Evolutionary conservation across 1,284 basidiomycete species (phyloP), one percentile per base, ranked within the genome.

Genomic region (Mycosarcoma maydis): DNA sequence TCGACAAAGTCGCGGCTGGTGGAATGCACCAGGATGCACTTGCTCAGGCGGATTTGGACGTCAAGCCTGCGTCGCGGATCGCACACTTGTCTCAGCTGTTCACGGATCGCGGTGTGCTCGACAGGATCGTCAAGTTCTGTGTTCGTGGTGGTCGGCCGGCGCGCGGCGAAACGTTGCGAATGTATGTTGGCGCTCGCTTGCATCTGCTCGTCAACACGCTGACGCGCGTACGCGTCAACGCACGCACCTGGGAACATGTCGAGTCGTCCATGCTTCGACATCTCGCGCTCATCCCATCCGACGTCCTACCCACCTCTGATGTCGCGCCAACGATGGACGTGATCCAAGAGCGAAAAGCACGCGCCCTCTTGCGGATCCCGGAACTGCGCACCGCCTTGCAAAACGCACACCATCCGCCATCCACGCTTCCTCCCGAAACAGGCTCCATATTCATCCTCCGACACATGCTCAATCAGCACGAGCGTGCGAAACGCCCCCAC

Each of bases 391-490:
- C 20, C 41, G 29, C 39, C 23, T 2, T 30, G 26, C 36, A 20
- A 20, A 19, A 37, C 6, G 14, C 36, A 2, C n/a, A n/a, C n/a
- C 3, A 13, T 34, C 32, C 32, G 16, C n/a, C 29, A 30, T 3
- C 29, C 14, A 43, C 27, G 29, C 14, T 19, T 16, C n/a, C 34
- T 2, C 33, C n/a, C 17, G 62, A 66, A 30, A 54, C 55, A 10
- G 62, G 55, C 2, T 51, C 62, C 14, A 54, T 66, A 38, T 54
- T 54, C 26, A 48, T 66, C 2, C 39, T 66, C n/a, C 5, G 62
- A 3, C 62, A 51, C 32, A 66, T 66, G 39, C 47, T 66, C 24
- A 16, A 33, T 16, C 40, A 45, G 19, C 52, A 27, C 13, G 23
- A 20, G 22, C 36, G 9, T 8, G 27, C 34, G 7, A 38, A 26